Evolutionary conservation across 2,329 filamentous ascomycete genomes (phyloP), one percentile per base, ranked within the genome.

Genomic region (Byssoonygena ceratinophila): DNA sequence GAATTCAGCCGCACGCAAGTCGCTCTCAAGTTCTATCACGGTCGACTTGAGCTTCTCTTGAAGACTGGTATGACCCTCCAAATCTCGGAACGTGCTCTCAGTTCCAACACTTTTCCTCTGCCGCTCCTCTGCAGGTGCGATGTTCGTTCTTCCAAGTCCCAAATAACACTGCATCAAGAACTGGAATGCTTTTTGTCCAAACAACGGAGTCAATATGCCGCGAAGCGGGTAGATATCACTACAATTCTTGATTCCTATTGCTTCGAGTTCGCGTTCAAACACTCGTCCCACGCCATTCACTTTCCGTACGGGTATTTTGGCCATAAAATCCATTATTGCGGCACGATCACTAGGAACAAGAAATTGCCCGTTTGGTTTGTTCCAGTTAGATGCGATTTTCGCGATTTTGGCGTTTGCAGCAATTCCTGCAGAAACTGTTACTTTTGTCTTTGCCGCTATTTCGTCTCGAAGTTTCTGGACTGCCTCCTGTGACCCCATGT

Each of bases 281-380:
- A 97, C 92, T 20, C 92, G 80, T 0, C 92, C 92, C n/a, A 98
- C 80, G 0, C 92, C 92, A 59, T 96, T 96, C 40, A 97, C 86
- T 64, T 96, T 96, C 31, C 92, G 79, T 0, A 88, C 89, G 0
- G 90, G 84, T 22, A 98, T 73, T 27, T 83, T 78, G 9, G 78
- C 76, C 85, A 97, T 95, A 64, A 96, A 97, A 0, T 76, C 71
- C 78, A 97, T 82, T 55, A 98, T 88, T 0, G 80, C 76, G 23
- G 73, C 70, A 8, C 90, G 78, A 37, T 94, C 83, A 49, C 77
- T 85, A 0, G 84, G 77, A 1, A 97, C 73, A 8, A 79, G 71
- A 60, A 85, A 97, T 64, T 97, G 92, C 0, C 92, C 92, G 60
- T 98, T 94, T 0, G 92, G 92, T 64, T 98, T 98, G 68, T 97